These are phyloP conservation scores for Rubia tinctorum DNA, from an alignment of 305 asterid species.

Conservation along the genomic window DNA sequence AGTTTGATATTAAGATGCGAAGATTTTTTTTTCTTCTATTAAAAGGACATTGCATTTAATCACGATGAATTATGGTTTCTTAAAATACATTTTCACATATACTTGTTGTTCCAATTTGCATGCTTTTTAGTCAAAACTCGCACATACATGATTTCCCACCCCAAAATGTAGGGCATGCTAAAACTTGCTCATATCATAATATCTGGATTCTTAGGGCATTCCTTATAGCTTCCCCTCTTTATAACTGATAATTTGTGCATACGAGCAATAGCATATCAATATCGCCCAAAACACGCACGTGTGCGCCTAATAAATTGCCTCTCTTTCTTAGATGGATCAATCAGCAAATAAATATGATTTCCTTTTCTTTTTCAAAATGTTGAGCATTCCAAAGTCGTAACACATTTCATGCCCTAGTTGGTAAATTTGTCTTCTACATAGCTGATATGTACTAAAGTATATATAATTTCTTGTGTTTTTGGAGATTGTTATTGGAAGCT, in stretches of 20 bases:
- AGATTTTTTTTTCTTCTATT: background rate
- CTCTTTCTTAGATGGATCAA: background rate
- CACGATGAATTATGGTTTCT: background rate
- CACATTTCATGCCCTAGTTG: background rate
- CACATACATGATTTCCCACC: background rate
- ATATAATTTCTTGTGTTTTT: background rate
- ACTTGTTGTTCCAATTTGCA: background rate
- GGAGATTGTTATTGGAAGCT: conserved; percentile 87
- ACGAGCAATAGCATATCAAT: background rate
- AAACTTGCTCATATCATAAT: background rate
- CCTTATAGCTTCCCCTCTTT: background rate
- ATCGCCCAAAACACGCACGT: background rate
- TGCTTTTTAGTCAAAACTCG: background rate
- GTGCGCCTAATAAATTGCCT: background rate
- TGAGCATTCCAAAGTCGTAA: background rate
- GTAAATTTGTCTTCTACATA: background rate
- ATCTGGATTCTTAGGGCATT: background rate
- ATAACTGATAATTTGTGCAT: no score
- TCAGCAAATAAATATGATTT: background rate
- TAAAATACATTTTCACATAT: background rate
- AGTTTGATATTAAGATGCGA: background rate
- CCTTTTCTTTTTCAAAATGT: background rate
- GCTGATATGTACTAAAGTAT: no score
- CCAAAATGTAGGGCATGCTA: background rate
- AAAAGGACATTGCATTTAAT: background rate